phyloP scores from a whole-genome alignment of 1,284 basidiomycete genomes.

The Vanrija humicola region DNA sequence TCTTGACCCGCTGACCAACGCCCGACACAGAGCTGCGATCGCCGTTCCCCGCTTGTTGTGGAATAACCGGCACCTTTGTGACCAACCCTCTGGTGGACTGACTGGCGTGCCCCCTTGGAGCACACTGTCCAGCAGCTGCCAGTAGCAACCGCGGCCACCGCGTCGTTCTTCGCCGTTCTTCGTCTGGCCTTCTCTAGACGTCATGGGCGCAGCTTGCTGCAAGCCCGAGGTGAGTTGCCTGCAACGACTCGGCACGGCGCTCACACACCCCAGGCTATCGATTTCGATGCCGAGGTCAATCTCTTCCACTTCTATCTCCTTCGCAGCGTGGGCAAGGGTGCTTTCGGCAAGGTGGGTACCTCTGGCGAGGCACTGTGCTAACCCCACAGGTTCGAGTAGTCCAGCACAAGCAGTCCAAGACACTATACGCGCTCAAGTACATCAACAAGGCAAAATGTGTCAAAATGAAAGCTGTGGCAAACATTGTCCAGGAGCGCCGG shows the following conservation, averaged over 20 bases:
- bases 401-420: constrained; percentile 94
- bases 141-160: not conserved
- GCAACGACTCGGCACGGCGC: not conserved
- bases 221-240: constrained; percentile 52
- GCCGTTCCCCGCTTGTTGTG: too few relatives aligned
- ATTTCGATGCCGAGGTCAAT: constrained; percentile 96
- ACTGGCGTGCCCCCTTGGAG: too few relatives aligned
- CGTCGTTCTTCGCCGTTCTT: too few relatives aligned
- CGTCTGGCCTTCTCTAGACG: too few relatives aligned
- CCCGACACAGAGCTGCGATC: too few relatives aligned
- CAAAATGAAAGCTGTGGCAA: constrained; percentile 95
- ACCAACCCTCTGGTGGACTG: too few relatives aligned
- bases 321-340: constrained; percentile 92
- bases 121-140: not conserved
- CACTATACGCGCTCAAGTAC: constrained; percentile 95
- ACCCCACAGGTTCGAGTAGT: constrained; percentile 84
- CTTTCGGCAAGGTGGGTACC: constrained; percentile 85
- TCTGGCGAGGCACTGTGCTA: not conserved
- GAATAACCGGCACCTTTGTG: too few relatives aligned
- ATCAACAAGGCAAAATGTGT: constrained; percentile 98
- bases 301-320: constrained; percentile 95
- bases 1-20: too few relatives aligned
- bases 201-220: constrained; percentile 55
- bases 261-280: constrained; percentile 67
- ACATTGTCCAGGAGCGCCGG: constrained; percentile 91